Base-by-base conservation (phyloP, 2,329 filamentous ascomycete genomes). In the Chalaropsis thielavioides region DNA sequence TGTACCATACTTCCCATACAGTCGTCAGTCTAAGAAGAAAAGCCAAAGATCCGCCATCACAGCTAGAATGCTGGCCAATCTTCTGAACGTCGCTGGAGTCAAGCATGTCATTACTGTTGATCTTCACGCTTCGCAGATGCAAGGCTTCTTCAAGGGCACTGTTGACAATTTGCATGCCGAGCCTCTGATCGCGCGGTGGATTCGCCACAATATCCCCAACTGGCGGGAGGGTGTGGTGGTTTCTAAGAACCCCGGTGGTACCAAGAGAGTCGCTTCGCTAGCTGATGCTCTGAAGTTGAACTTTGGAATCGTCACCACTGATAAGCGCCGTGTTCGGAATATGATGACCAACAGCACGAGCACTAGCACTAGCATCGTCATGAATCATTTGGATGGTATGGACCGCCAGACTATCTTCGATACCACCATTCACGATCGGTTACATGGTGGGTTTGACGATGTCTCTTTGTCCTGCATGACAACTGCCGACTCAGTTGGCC, bases 1-100 rank as follows among this genome's bases (percentile, higher is more conserved):
- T 69, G 83, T 94, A 72, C 90, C 90, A 13, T 97, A 97, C 77
- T 99, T 97, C 73, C 94, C 94, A n/a, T 99, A 99, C 79, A 96
- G 91, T 70, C 90, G 94, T 68, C 94, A 99, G 76, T 97, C 92
- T 66, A 99, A 99, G 81, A 97, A 97, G 81, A 99, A 99, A 78
- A 91, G 90, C 65, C 92, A 97, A 73, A 85, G 94, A 69, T 94
- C 94, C 62, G 91, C 94, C 67, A 97, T 99, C 72, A 96, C 94
- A 8, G 94, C 94, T 64, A 87, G 92, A 70, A 96, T 99, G 91
- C 83, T 99, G 63, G 92, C 94, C 68, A 99, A 99, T 74, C 83
- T 97, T 61, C 85, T 99, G 70, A 84, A 89, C 67, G 89, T 99
- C 66, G 94, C 94, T 62, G 94, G 94, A 64, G 91, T 99, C 69